Evolutionary conservation across 768 basidiomycete genomes (phyloP), one percentile per base, ranked within the genome.

Genomic region (Cubamyces lactineus): DNA sequence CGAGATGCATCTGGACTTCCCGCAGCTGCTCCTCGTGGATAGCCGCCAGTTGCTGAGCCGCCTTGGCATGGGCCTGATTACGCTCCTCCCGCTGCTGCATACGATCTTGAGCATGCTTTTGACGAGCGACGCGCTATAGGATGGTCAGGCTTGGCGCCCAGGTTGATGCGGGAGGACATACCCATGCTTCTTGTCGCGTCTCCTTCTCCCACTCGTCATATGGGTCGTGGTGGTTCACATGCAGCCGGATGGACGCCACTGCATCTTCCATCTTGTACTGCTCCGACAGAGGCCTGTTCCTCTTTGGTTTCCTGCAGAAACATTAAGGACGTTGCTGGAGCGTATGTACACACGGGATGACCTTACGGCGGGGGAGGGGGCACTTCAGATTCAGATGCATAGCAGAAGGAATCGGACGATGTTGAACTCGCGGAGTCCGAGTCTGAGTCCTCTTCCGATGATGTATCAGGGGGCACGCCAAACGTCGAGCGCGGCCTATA

Each of bases 201-300:
- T 80, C 73, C 59, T 80, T 80, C 71, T 83, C 82, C 75, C 82
- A 79, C 39, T 83, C 82, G 65, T 82, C 80, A 48, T 80, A 81
- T 2, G 78, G 78, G 63, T 83, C 82, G 26, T 75, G 69, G 57
- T 84, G 73, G 53, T 74, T 73, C 3, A 79, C 74, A 9, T 75
- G 76, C 26, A 82, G 71, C 13, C 78, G 77, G 17, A 83, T 80
- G 1, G 81, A 78, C 1, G 80, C 78, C 0, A 83, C 69, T 0
- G 79, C 80, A 28, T 84, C 81, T 50, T 81, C 75, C 34, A 80
- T 70, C 50, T 77, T 66, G 8, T 75, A 67, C 28, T 72, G 66
- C 60, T 81, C 77, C 1, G 73, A 66, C 2, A 70, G 65, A 38
- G 68, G 73, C n/a, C 63, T 69, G 16, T 62, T 61, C 17, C 67